Conservation (phyloP, 2,329 filamentous ascomycete species). For the Metarhizium anisopliae region DNA sequence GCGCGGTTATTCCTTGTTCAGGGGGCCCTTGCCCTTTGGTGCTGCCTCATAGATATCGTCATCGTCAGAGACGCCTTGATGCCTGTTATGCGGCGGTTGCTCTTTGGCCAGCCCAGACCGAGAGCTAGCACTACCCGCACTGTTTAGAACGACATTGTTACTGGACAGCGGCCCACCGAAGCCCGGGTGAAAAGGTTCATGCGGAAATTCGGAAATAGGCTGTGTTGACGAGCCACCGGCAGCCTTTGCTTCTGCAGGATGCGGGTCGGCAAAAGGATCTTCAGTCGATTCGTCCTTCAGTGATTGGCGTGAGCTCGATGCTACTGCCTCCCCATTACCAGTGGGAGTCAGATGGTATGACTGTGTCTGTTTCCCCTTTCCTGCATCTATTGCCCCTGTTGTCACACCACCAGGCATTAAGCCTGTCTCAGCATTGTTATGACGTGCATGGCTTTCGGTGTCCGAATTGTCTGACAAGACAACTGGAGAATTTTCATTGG, state of each 20-base stretch:
- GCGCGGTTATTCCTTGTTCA: slow-evolving; percentile 21
- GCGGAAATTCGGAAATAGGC: slow-evolving; percentile 16
- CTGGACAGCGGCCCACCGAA: slow-evolving; percentile 13
- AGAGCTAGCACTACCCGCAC: slow-evolving; percentile 8
- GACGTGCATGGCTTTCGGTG: slow-evolving; percentile 1
- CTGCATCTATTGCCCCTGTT: slow-evolving; percentile 8
- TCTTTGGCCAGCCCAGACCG: slow-evolving; percentile 9
- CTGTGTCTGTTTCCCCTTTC: slow-evolving; percentile 27
- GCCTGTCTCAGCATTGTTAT: not conserved
- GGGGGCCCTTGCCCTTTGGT: slow-evolving; percentile 27
- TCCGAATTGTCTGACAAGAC: slow-evolving; percentile 19
- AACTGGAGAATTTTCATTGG: slow-evolving; percentile 19
- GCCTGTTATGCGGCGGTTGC: slow-evolving; percentile 10
- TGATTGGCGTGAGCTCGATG: slow-evolving; percentile 16
- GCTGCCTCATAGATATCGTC: slow-evolving; percentile 33
- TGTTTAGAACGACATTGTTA: not conserved
- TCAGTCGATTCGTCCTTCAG: slow-evolving; percentile 19
- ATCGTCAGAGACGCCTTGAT: slow-evolving; percentile 21
- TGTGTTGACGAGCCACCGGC: slow-evolving; percentile 10
- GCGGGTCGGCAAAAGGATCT: slow-evolving; percentile 25
- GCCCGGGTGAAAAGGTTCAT: slow-evolving; percentile 31
- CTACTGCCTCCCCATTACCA: slow-evolving; percentile 8
- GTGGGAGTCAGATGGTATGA: slow-evolving; percentile 14
- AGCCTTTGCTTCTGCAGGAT: slow-evolving; percentile 5
- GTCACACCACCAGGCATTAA: not conserved